phyloP scores from a whole-genome alignment of 306 rosid species.

The Pueraria montana region DNA sequence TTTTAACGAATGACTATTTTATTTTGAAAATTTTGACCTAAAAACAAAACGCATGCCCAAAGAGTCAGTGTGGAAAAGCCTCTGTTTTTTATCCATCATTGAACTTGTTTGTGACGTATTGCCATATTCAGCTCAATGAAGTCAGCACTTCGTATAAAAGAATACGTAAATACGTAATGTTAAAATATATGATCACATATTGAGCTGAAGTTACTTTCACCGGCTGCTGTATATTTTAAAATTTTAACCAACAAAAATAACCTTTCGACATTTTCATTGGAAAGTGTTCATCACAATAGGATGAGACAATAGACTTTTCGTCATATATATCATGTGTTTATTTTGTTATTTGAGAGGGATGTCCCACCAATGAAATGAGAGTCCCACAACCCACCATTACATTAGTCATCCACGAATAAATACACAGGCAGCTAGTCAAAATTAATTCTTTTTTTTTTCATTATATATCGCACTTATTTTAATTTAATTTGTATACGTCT shows the following conservation, averaged over 20 bases:
- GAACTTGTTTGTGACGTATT: conserved; percentile 26
- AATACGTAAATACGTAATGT: neutral
- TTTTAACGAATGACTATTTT: neutral
- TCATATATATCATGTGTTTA: neutral
- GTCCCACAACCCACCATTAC: conserved; percentile 10
- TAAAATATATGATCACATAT: neutral
- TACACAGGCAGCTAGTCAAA: neutral
- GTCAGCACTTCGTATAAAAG: conserved; percentile 18
- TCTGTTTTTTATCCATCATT: conserved; percentile 10
- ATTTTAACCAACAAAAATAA: neutral
- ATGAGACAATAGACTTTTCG: conserved; percentile 21
- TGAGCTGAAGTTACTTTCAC: neutral
- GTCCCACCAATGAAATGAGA: conserved; percentile 9
- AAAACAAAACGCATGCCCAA: neutral
- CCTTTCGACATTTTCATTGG: neutral
- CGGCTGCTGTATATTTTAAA: neutral
- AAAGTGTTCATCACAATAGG: neutral
- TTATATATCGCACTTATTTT: neutral
- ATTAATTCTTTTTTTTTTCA: neutral
- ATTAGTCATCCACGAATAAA: neutral
- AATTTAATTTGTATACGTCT: neutral
- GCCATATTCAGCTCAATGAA: conserved; percentile 10
- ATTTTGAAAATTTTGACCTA: neutral
- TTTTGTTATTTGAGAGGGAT: conserved; percentile 11
- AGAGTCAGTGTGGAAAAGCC: neutral